These are phyloP conservation scores for Amphicarpaea edgeworthii DNA, from an alignment of 306 rosid genomes.

Conservation along the genomic window DNA sequence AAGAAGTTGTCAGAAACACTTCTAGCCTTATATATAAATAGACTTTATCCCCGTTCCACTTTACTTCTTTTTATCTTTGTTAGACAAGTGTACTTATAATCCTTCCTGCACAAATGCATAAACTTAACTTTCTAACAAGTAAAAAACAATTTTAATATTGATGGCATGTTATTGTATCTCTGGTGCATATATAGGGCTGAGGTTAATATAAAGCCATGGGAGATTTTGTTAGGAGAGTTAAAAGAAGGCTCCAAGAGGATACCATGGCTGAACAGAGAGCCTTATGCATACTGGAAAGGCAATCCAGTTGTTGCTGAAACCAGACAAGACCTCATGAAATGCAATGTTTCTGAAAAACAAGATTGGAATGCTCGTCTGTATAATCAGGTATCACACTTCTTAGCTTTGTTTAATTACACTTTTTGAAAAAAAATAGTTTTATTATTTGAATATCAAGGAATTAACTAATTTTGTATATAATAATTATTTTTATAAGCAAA, in stretches of 20 bases:
- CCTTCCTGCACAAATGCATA: no score
- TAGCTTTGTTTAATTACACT: not conserved
- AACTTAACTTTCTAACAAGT: no score
- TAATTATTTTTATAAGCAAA: no score
- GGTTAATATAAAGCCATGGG: conserved; percentile 90
- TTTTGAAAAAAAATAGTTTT: not conserved
- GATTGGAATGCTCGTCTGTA: conserved; percentile 96
- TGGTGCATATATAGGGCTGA: conserved; percentile 73
- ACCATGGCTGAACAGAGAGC: conserved; percentile 75
- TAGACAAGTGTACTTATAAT: no score
- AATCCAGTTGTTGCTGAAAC: conserved; percentile 77
- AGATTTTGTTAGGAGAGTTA: conserved; percentile 62
- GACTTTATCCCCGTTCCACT: no score
- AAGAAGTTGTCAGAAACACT: no score
- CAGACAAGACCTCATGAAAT: conserved; percentile 81
- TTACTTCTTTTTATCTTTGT: no score
- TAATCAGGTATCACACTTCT: conserved; percentile 60
- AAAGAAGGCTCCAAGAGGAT: conserved; percentile 72
- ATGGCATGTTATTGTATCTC: not conserved
- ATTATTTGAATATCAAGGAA: not conserved
- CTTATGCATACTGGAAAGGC: conserved; percentile 96
- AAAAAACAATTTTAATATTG: not conserved
- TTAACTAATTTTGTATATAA: no score
- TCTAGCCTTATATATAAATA: no score
- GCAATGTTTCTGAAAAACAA: conserved; percentile 72